Evolutionary conservation across 1,284 basidiomycete species (phyloP), one percentile per base, ranked within the genome.

Genomic region (Cerioporus squamosus): DNA sequence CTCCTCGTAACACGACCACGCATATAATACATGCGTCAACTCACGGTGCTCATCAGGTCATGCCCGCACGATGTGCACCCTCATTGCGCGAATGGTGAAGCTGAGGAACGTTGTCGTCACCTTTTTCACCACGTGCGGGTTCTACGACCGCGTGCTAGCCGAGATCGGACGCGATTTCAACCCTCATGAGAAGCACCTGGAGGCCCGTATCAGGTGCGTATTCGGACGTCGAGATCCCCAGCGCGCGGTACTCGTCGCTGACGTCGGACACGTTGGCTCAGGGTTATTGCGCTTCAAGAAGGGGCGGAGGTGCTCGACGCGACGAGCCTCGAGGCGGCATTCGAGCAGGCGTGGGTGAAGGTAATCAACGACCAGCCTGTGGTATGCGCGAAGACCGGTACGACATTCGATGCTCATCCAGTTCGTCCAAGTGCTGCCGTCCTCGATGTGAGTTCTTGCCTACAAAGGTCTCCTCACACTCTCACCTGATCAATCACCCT

Each of bases 161-260:
- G 69, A 70, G 60, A 47, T 69, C 1, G 49, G 59, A 0, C 63
- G 67, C 1, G 60, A 52, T 54, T 67, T 70, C 44, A 58, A 51
- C 0, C 23, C 42, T 1, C 52, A 52, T 10, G 66, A 70, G 12
- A 33, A 56, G 2, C 51, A 55, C 23, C 29, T 50, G 6, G 55
- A 58, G 3, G 26, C 45, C 5, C 51, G 55, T 18, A 46, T 65
- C 38, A 61, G 62, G 66, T 63, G 2, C 23, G n/a, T 26, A 18
- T 18, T 5, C 6, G 14, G 14, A 18, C 5, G n/a, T 9, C 20
- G 20, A 2, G 43, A 10, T 26, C 12, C 23, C n/a, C n/a, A n/a
- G 14, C 4, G 15, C 38, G 26, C 14, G 12, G 33, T 36, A 36
- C 14, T 10, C 5, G 14, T 15, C 14, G 33, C 33, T 36, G 33